Percentiles rank a stretch among this genome's conserved stretches.
These are phyloP conservation scores for Sporisorium exsertum DNA, from an alignment of 1,284 basidiomycete genomes.

Conservation along the genomic window DNA sequence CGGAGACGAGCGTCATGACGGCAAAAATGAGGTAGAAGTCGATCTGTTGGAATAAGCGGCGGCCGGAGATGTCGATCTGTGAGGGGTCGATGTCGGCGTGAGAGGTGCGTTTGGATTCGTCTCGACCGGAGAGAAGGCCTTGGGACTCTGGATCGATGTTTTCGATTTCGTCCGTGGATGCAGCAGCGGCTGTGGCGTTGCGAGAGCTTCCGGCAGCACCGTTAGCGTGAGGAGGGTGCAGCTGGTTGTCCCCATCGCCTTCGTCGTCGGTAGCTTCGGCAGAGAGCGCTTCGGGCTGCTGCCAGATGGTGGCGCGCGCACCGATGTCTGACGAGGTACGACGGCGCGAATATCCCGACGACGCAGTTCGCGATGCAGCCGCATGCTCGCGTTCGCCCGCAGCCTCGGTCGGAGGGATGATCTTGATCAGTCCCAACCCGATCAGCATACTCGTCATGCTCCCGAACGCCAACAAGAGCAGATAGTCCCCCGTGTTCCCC, in stretches of 20 bases:
- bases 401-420: conserved; percentile 72
- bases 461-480: conserved; percentile 79
- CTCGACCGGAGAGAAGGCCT: conserved; percentile 24
- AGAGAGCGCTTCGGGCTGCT: conserved; percentile 31
- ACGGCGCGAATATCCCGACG: conserved; percentile 17
- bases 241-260: conserved; percentile 3
- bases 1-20: conserved; percentile 82
- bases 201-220: neutral
- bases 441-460: conserved; percentile 78
- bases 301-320: conserved; percentile 51
- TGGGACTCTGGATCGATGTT: conserved; percentile 28
- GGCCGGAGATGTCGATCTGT: conserved; percentile 72
- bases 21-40: conserved; percentile 83
- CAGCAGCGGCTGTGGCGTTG: neutral
- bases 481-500: conserved; percentile 78
- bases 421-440: conserved; percentile 76
- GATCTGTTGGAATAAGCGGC: conserved; percentile 71
- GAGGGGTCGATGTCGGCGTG: conserved; percentile 17
- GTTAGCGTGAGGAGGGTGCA: neutral
- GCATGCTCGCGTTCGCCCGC: neutral
- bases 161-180: conserved; percentile 1
- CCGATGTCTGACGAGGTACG: conserved; percentile 57
- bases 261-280: conserved; percentile 40
- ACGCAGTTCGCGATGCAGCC: no score
- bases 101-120: conserved; percentile 25